These are phyloP conservation scores for Pythium aquatile DNA, from an alignment of 352 stramenopile genomes.

Conservation along the genomic window DNA sequence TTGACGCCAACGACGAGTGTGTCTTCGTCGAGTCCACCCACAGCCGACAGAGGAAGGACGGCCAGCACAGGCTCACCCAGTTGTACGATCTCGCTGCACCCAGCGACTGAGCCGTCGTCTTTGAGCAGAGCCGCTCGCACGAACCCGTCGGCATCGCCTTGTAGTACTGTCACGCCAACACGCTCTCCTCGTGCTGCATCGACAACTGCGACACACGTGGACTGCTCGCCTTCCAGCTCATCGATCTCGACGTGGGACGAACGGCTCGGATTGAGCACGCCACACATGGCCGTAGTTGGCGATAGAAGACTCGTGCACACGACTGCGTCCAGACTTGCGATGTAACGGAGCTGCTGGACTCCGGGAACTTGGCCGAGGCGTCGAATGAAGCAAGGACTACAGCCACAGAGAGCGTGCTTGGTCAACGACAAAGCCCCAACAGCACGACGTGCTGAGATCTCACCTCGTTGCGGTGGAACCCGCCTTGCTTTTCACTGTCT, in stretches of 20 bases:
- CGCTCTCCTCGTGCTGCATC: not conserved
- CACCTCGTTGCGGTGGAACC: conserved; percentile 2
- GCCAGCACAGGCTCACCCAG: conserved; percentile 19
- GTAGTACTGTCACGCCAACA: conserved; percentile 40
- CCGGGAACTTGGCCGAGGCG: conserved; percentile 35
- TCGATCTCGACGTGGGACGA: conserved; percentile 36
- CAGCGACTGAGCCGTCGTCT: not conserved
- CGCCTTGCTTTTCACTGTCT: not conserved
- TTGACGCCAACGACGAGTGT: not conserved
- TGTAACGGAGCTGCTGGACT: conserved; percentile 33
- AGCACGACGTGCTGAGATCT: no score
- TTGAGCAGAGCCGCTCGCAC: conserved; percentile 36
- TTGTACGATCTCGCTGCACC: conserved; percentile 5
- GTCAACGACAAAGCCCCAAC: not conserved
- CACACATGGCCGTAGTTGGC: conserved; percentile 48
- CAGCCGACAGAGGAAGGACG: not conserved
- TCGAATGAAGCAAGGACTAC: conserved; percentile 1
- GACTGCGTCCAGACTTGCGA: conserved; percentile 6
- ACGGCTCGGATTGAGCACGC: conserved; percentile 3
- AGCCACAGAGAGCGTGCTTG: not conserved
- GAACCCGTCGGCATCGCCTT: conserved; percentile 55
- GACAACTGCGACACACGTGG: conserved; percentile 36
- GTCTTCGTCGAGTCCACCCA: not conserved
- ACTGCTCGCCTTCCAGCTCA: conserved; percentile 65
- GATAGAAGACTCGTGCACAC: conserved; percentile 53